A percentile compares a stretch with the other conserved stretches of the same genome.
phyloP scores from a whole-genome alignment of 257 asterid genomes.

The Salvia rosmarinus region DNA sequence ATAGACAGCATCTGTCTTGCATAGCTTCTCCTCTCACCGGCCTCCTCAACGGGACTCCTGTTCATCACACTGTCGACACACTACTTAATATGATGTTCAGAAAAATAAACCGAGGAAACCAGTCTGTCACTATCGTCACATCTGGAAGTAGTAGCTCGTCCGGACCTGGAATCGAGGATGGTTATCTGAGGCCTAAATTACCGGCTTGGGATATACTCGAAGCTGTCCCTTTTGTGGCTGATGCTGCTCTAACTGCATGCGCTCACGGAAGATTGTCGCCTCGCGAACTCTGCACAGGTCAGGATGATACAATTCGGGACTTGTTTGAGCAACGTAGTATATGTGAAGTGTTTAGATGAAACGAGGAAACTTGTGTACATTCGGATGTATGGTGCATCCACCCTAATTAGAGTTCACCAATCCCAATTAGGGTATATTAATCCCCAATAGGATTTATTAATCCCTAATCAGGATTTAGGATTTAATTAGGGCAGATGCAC shows the following conservation, averaged over 20 bases:
- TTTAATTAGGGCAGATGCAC: too few relatives aligned
- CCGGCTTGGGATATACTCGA: slow-evolving; percentile 99
- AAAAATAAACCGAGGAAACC: slow-evolving; percentile 65
- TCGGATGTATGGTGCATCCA: too few relatives aligned
- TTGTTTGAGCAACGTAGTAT: too few relatives aligned
- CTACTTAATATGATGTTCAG: slow-evolving; percentile 86
- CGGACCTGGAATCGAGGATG: slow-evolving; percentile 72
- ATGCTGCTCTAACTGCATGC: slow-evolving; percentile 95
- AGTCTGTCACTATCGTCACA: slow-evolving; percentile 52
- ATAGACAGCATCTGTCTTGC: slow-evolving; percentile 91
- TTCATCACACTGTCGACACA: slow-evolving; percentile 75
- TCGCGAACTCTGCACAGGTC: slow-evolving; percentile 97
- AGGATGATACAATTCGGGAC: slow-evolving; percentile 37
- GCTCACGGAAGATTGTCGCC: slow-evolving; percentile 92
- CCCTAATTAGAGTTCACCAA: too few relatives aligned
- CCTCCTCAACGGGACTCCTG: slow-evolving; percentile 80
- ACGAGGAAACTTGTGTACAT: too few relatives aligned
- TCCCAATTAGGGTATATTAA: too few relatives aligned
- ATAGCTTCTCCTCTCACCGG: slow-evolving; percentile 95
- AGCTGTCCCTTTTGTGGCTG: slow-evolving; percentile 95
- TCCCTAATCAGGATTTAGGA: too few relatives aligned
- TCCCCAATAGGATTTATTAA: too few relatives aligned
- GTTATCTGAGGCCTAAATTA: slow-evolving; percentile 67
- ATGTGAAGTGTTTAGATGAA: too few relatives aligned
- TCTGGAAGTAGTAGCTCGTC: slow-evolving; percentile 88